phyloP scores from a whole-genome alignment of 352 stramenopile genomes.

The Phytophthora cactorum region DNA sequence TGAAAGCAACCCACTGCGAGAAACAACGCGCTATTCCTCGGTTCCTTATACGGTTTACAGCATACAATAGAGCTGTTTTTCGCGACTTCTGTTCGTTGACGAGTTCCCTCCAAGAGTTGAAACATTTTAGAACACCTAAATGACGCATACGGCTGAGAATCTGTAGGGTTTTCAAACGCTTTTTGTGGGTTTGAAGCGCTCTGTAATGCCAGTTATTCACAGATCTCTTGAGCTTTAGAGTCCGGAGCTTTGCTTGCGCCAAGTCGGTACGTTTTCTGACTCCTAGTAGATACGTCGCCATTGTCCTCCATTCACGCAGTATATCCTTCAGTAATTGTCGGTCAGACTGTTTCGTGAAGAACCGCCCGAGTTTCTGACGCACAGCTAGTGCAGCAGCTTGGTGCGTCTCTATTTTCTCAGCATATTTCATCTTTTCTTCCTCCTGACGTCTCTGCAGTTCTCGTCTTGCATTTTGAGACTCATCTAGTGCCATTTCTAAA shows the following conservation, averaged over 20 bases:
- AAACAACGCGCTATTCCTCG: slow-evolving; percentile 41
- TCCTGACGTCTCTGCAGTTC: slow-evolving; percentile 12
- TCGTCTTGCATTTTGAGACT: not conserved
- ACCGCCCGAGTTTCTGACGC: slow-evolving; percentile 37
- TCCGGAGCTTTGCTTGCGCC: slow-evolving; percentile 5
- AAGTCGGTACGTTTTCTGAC: slow-evolving; percentile 14
- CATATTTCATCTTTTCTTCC: slow-evolving; percentile 13
- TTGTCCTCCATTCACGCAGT: slow-evolving; percentile 22
- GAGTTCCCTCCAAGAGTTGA: slow-evolving; percentile 60
- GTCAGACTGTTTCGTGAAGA: slow-evolving; percentile 43
- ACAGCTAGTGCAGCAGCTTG: slow-evolving; percentile 25
- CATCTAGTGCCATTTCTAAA: slow-evolving; percentile 15
- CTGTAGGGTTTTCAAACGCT: slow-evolving; percentile 14
- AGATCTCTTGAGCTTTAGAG: slow-evolving; percentile 17
- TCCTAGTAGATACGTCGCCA: not conserved
- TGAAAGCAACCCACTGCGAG: slow-evolving; percentile 37
- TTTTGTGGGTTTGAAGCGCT: slow-evolving; percentile 7
- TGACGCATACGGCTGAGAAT: slow-evolving; percentile 44
- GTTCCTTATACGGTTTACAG: slow-evolving; percentile 43
- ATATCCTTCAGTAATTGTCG: slow-evolving; percentile 33
- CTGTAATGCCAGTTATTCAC: slow-evolving; percentile 20
- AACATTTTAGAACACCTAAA: slow-evolving; percentile 44
- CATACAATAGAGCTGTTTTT: slow-evolving; percentile 31
- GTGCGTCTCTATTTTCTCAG: slow-evolving; percentile 7
- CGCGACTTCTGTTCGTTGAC: slow-evolving; percentile 12